phyloP scores from a whole-genome alignment of 2,329 filamentous ascomycete species.

The Fusarium algeriense region DNA sequence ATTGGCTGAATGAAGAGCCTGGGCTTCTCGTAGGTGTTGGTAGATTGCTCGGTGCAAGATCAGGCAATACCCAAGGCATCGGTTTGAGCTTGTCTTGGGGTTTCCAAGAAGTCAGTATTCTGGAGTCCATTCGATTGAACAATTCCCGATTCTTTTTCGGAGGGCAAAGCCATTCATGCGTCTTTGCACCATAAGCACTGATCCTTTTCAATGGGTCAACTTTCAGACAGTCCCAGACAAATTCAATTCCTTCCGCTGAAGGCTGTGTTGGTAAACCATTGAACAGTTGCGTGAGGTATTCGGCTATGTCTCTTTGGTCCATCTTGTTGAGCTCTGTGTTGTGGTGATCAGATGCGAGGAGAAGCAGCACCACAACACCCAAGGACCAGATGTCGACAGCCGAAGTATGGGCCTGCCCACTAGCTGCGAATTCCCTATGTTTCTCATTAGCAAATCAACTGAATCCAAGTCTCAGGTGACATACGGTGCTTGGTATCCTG shows the following conservation, averaged over 20 bases:
- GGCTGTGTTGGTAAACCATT: slow-evolving; percentile 25
- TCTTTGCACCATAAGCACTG: slow-evolving; percentile 45
- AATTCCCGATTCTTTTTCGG: slow-evolving; percentile 49
- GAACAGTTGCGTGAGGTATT: slow-evolving; percentile 33
- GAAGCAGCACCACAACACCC: slow-evolving; percentile 59
- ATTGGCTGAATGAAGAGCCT: slow-evolving; percentile 33
- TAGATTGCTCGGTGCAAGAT: slow-evolving; percentile 33
- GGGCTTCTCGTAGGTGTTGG: slow-evolving; percentile 5
- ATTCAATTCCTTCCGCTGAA: slow-evolving; percentile 47
- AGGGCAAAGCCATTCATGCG: slow-evolving; percentile 53
- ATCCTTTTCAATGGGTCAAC: slow-evolving; percentile 45
- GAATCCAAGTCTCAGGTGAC: neutral
- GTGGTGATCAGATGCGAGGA: slow-evolving; percentile 47
- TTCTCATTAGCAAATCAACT: slow-evolving; percentile 9
- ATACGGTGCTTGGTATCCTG: slow-evolving; percentile 64
- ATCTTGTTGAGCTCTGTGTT: slow-evolving; percentile 47
- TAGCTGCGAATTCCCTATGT: slow-evolving; percentile 55
- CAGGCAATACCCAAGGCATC: slow-evolving; percentile 52
- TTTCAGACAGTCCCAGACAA: slow-evolving; percentile 51
- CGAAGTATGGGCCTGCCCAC: slow-evolving; percentile 47
- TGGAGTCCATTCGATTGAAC: slow-evolving; percentile 50
- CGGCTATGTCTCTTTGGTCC: slow-evolving; percentile 44
- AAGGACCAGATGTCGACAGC: slow-evolving; percentile 66
- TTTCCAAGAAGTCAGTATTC: slow-evolving; percentile 46
- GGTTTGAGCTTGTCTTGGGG: slow-evolving; percentile 48